Evolutionary conservation across 2,329 filamentous ascomycete genomes (phyloP), one percentile per base, ranked within the genome.

Genomic region (Claviceps monticola): DNA sequence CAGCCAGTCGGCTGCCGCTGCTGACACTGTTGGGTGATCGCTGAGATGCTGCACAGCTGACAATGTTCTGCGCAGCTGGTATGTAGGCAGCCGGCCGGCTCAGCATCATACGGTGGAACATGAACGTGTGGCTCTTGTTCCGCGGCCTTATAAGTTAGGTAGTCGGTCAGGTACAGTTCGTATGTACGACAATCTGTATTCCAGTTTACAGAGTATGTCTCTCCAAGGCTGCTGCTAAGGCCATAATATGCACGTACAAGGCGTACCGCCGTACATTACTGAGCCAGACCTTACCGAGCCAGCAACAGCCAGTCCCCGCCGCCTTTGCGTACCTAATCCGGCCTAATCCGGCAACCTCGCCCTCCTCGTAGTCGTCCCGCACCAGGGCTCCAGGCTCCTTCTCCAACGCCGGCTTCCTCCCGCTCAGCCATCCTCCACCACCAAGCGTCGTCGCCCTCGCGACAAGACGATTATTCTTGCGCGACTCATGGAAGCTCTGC

Each of bases 401-500:
- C 53, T 61, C 59, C 56, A 60, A 56, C 9, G 47, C 51, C 56
- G 34, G 17, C 55, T 48, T 47, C 55, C 56, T 50, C 54, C 54
- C 44, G 43, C 26, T 29, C 46, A 37, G 47, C 42, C 17, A 46
- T 17, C 54, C 52, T 53, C 43, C 56, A 29, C 57, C 56, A 51
- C 48, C 23, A 53, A 48, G 57, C 56, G 41, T 53, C 55, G 55
- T 53, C 55, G 53, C 59, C 55, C 56, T 56, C 60, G 57, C 58
- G 54, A 53, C 55, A 52, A 46, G 56, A 55, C 54, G 49, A 59
- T 50, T 51, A 51, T 34, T 54, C 49, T 52, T 51, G 55, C 52
- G 53, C 54, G 55, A 48, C 53, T 49, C 58, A 56, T 57, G 58
- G 62, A 54, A 54, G 46, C 57, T 50, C 52, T 19, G 55, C 60